Evolutionary conservation across 139 green algal species (phyloP), one percentile per base, ranked within the genome.

Genomic region (Spirogloea muscicola): DNA sequence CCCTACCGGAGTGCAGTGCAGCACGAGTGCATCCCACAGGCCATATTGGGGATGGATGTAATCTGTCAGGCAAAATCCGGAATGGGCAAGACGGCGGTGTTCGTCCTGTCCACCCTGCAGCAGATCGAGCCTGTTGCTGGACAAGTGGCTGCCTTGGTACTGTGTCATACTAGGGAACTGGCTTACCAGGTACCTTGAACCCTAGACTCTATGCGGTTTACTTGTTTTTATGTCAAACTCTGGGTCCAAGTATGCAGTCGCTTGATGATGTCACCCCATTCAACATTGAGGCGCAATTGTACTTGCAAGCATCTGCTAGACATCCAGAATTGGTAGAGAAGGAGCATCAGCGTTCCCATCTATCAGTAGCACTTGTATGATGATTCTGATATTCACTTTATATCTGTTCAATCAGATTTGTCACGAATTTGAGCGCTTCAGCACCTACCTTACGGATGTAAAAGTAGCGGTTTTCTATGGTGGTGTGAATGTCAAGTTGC

Each of bases 21-120:
- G 80, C 95, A 99, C 76, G 90, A 98, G 81, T 97, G 92, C 84
- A 98, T 99, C 76, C 95, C 95, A 21, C 90, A 97, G 76, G 93
- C 95, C 52, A 96, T 98, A 61, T 84, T 97, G 49, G 93, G 95
- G 44, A 92, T 95, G 88, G 95, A 99, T 73, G 90, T 99, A 10
- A 87, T 99, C 5, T 98, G 95, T 84, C 95, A 99, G 82, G 95
- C 95, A 36, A 99, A 99, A 90, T 97, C 91, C 6, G 95, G 95
- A 52, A 98, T 98, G 94, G 95, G 95, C 46, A 99, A 99, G 90
- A 99, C 95, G 1, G 95, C 94, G 2, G 95, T 98, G 5, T 99
- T 99, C 78, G 93, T 98, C n/a, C 86, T 99, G 39, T 89, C 92
- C n/a, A 87, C 95, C 34, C 87, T 99, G 43, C 95, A 99, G 84